Percentiles rank a stretch among this genome's conserved stretches.
phyloP scores from a whole-genome alignment of 495 filamentous ascomycete genomes.

The Aspergillus carlsbadensis region DNA sequence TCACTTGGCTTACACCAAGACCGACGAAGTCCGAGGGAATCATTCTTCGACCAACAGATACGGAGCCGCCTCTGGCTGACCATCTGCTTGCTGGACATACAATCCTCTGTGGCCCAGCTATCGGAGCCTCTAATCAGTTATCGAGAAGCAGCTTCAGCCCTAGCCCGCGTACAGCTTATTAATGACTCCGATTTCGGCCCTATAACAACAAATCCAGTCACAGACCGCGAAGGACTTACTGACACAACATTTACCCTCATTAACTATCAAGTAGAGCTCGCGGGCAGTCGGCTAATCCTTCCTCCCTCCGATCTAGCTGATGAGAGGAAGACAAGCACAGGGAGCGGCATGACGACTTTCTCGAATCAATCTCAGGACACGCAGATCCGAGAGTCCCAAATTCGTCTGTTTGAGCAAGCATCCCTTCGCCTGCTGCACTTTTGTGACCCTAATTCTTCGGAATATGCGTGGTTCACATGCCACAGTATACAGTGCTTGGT shows the following conservation, averaged over 20 bases:
- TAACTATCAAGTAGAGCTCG: neutral
- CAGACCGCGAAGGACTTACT: neutral
- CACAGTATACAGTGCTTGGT: conserved; percentile 7
- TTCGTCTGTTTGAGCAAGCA: conserved; percentile 1
- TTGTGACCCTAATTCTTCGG: conserved; percentile 9
- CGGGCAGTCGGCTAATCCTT: neutral
- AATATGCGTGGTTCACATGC: conserved; percentile 9
- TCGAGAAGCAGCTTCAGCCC: neutral
- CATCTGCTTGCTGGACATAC: conserved; percentile 7
- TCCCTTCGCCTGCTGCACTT: conserved; percentile 2
- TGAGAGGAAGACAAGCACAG: neutral
- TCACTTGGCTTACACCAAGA: neutral
- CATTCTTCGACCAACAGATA: conserved; percentile 5
- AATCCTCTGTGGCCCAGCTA: neutral
- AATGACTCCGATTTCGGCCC: conserved; percentile 7
- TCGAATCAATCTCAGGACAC: too few species aligned
- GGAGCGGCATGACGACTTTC: neutral
- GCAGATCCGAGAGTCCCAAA: too few species aligned
- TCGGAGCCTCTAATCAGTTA: conserved; percentile 2
- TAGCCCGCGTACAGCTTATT: neutral
- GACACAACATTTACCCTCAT: conserved; percentile 5
- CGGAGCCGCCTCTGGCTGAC: conserved; percentile 9
- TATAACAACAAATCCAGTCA: neutral
- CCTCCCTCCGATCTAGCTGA: neutral
- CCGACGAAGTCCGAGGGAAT: neutral